phyloP scores from a whole-genome alignment of 169 alveolate species.

The Eimeria praecox region DNA sequence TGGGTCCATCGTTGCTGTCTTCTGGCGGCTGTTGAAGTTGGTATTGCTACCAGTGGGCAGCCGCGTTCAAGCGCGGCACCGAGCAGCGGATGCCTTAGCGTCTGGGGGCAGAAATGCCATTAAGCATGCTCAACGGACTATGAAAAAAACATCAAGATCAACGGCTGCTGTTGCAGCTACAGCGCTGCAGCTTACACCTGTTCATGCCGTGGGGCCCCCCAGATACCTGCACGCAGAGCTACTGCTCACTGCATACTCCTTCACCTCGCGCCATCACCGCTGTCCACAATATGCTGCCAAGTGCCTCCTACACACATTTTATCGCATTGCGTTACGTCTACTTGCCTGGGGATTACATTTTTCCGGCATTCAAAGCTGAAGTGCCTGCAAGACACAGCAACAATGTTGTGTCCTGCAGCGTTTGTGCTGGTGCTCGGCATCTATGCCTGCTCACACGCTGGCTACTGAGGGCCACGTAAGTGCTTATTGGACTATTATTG shows the following conservation, averaged over 20 bases:
- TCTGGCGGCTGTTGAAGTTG: background rate
- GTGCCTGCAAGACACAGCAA: background rate
- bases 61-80: background rate
- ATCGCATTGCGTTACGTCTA: background rate
- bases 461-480: too few species aligned
- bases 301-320: background rate
- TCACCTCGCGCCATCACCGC: background rate
- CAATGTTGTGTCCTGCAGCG: background rate
- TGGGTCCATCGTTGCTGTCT: constrained; percentile 24
- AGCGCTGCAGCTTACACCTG: background rate
- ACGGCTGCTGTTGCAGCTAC: background rate
- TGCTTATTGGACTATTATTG: too few species aligned
- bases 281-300: background rate
- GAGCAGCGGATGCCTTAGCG: background rate
- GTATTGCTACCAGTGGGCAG: background rate
- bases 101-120: background rate
- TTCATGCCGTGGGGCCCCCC: constrained; percentile 13
- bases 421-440: too few species aligned
- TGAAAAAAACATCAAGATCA: background rate
- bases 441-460: too few species aligned
- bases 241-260: background rate
- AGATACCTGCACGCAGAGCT: background rate
- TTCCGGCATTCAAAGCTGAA: background rate
- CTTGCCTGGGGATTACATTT: background rate
- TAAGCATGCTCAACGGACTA: background rate